Base-by-base conservation (phyloP, 345 rosid genomes). In the Syzygium grande region DNA sequence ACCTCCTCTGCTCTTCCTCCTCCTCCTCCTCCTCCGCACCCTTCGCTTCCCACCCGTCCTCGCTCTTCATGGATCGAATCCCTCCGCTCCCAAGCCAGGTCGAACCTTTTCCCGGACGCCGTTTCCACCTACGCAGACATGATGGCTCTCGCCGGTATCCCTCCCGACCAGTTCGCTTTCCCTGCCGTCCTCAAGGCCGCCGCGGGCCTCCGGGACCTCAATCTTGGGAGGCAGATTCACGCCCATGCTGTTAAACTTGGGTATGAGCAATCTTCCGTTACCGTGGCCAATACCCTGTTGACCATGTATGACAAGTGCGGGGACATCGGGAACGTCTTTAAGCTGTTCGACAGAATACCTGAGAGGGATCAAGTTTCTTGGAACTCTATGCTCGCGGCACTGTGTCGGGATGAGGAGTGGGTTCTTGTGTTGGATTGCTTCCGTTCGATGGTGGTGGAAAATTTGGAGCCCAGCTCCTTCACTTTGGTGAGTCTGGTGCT, bases 291-390 rank as follows among this genome's bases (percentile, higher is more conserved):
- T 88, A 87, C 96, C 38, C 99, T 97, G 84, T 93, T 97, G 51
- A 93, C 95, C 87, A 88, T 95, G 61, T 97, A 97, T 34, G 92
- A 93, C 10, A 95, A 94, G 88, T 95, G 98, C 22, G 96, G 97
- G 43, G 92, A 92, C 41, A 84, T 95, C 2, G 91, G 85, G 9
- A 93, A 91, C 86, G 98, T 91, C 0, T 85, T 86, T 86, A 93
- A 91, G 91, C 92, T 95, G 97, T 96, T 97, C 88, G 97, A 95
- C 77, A 91, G 95, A 92, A 96, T 97, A 85, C 65, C 94, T 13
- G 95, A 91, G 19, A 94, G 93, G 88, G 97, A 97, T 92, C 93
- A 94, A 83, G 98, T 96, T 53, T 97, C 98, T 84, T 97, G 99
- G 99, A 97, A 96, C 88, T 94, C 99, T 4, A 68, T 95, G 88